These are phyloP conservation scores for Platanus orientalis DNA, from an alignment of 164 flowering plant species.

Conservation along the genomic window DNA sequence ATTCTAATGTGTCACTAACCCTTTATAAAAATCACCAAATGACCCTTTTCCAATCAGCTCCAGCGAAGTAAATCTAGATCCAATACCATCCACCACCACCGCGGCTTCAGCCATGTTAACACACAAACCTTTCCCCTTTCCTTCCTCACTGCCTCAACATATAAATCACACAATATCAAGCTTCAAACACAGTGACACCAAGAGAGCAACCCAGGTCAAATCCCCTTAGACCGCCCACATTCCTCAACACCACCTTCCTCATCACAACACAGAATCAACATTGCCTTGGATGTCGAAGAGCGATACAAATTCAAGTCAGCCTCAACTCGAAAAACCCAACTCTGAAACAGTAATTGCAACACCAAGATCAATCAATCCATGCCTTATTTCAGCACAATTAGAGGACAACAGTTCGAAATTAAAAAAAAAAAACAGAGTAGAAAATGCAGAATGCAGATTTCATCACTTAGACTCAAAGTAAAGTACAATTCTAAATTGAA, in stretches of 20 bases:
- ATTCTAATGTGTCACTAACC: constrained; percentile 57
- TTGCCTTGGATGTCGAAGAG: constrained; percentile 1
- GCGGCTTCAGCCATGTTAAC: constrained; percentile 65
- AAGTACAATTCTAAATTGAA: constrained; percentile 6
- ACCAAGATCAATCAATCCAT: constrained; percentile 5
- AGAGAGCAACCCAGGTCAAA: constrained; percentile 3
- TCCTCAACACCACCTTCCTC: constrained; percentile 18
- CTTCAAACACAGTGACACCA: background rate
- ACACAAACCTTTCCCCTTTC: constrained; percentile 10
- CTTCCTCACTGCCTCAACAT: background rate
- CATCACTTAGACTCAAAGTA: constrained; percentile 34
- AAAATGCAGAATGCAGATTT: constrained; percentile 14
- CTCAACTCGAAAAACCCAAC: constrained; percentile 3
- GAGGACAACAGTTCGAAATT: background rate
- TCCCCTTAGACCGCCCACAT: constrained; percentile 15
- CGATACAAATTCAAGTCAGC: too few species aligned
- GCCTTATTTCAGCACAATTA: background rate
- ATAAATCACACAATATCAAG: background rate
- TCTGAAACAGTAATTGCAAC: constrained; percentile 20
- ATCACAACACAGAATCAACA: constrained; percentile 10
- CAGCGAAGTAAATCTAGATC: constrained; percentile 65
- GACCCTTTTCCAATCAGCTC: constrained; percentile 97
- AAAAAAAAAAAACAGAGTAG: background rate
- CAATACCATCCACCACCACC: constrained; percentile 58
- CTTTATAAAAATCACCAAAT: constrained; percentile 95